Evolutionary conservation across 169 alveolate genomes (phyloP), one percentile per base, ranked within the genome.

Genomic region (Toxoplasma gondii): DNA sequence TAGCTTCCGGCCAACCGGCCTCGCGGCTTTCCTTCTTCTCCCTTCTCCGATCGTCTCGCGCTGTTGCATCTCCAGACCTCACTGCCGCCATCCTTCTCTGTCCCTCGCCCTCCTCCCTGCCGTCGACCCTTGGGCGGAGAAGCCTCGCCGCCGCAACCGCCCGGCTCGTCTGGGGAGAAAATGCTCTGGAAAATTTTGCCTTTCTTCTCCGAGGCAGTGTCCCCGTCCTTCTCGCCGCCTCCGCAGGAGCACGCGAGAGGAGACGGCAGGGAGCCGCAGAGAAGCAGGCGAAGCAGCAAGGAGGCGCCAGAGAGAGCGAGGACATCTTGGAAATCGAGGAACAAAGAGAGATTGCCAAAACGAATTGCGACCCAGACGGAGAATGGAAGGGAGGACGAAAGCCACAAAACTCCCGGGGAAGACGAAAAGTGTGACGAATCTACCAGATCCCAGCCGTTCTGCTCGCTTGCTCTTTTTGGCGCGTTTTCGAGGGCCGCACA

Each of bases 271-370:
- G 44, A 36, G 44, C 45, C 39, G 84, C 45, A 34, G 84, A 82
- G 29, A 41, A 82, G 90, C 54, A 82, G 41, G 5, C 69, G 90
- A 82, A 43, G 64, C 53, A 67, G 67, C 2, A 43, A 43, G 5
- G 90, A 82, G 27, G 90, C 58, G 69, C 69, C 90, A 31, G 90
- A 82, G 44, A 82, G 90, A 22, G 53, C 64, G 34, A 82, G 64
- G 38, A 22, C 38, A 29, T 44, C 90, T 7, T 29, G 41, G 36
- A 82, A 82, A 24, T 43, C 69, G 34, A 82, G 67, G 64, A 82
- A 82, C 39, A 41, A 49, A 10, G 86, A 78, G 86, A 78, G 86
- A 16, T 27, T n/a, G 39, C 86, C 86, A 2, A 38, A 19, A n/a
- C 86, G 43, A 45, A 29, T 41, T 12, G 86, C 86, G 86, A 31